Base-by-base conservation (phyloP, 805 yeast genomes). In the Ogataea angusta region DNA sequence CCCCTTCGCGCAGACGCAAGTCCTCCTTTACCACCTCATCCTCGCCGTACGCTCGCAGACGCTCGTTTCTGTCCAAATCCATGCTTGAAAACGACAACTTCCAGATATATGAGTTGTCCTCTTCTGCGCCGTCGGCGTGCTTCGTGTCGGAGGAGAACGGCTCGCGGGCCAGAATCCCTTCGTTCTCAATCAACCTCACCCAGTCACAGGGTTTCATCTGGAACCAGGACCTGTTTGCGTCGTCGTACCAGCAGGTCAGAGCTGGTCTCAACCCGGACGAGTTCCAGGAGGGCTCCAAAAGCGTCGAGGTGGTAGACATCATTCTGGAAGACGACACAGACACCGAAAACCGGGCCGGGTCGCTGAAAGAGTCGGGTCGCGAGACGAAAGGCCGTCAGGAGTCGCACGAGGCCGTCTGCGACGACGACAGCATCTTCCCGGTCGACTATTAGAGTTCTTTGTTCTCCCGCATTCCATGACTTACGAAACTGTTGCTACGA, bases 181-280 rank as follows among this genome's bases (percentile, higher is more conserved):
- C 65, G 1, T 68, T 55, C 40, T 64, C 71, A 12, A 67, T 80
- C 26, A 69, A 75, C 12, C 62, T 80, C 28, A 69, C 68, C 17
- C 84, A 82, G 52, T 73, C 82, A 23, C 90, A 84, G 54, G 93
- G 93, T 3, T 84, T 83, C 52, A 61, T 75, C 2, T 84, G 87
- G 76, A 83, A 84, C 56, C 90, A 83, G 54, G 90, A 83, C 52
- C 62, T 82, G 33, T 84, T 82, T 68, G 90, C 88, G 2, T 69
- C 81, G 2, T 80, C 81, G 21, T 80, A 78, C 56, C 85, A 81
- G 53, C 90, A 83, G 43, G 64, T 60, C 32, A 60, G 69, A 34
- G 71, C 70, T 1, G 63, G 63, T 0, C 40, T 56, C n/a, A 40
- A 46, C 16, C 54, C 54, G n/a, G 51, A 49, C 29, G 54, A 52